Evolutionary conservation across 208 protist species (phyloP).

Genomic region (Trypanosoma brucei): DNA sequence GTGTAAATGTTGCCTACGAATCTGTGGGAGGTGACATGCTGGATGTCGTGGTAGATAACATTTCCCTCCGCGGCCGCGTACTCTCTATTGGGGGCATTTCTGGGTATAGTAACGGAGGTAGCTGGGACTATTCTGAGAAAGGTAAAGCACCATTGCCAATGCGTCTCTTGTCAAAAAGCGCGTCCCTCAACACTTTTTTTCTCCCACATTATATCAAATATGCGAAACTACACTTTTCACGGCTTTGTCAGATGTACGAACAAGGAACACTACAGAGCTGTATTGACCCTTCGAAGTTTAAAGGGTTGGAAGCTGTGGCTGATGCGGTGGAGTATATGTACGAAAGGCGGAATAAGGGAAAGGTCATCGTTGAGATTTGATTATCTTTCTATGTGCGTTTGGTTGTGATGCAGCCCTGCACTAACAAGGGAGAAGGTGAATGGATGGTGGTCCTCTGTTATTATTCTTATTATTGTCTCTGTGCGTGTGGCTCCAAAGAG

Average conservation of each 20-base stretch:
- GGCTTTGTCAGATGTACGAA: constrained; percentile 47
- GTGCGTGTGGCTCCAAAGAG: not conserved
- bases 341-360: constrained; percentile 64
- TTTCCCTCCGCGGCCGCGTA: constrained; percentile 68
- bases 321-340: constrained; percentile 80
- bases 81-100: constrained; percentile 83
- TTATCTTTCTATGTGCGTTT: constrained; percentile 3
- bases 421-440: not conserved
- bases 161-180: constrained; percentile 76
- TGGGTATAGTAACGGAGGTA: constrained; percentile 40
- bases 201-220: constrained; percentile 83
- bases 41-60: constrained; percentile 48
- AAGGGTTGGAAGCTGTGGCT: constrained; percentile 61
- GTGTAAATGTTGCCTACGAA: constrained; percentile 88
- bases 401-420: constrained; percentile 1
- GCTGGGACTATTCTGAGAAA: constrained; percentile 5
- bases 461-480: not conserved
- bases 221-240: constrained; percentile 45
- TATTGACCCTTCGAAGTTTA: constrained; percentile 52
- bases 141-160: constrained; percentile 40
- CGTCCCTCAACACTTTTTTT: constrained; percentile 78
- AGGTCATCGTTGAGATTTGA: constrained; percentile 71
- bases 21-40: constrained; percentile 85
- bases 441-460: not conserved
- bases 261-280: constrained; percentile 46